Evolutionary conservation across 2,329 filamentous ascomycete genomes (phyloP), one percentile per base, ranked within the genome.

Genomic region (Penicillium fuscoglaucum): DNA sequence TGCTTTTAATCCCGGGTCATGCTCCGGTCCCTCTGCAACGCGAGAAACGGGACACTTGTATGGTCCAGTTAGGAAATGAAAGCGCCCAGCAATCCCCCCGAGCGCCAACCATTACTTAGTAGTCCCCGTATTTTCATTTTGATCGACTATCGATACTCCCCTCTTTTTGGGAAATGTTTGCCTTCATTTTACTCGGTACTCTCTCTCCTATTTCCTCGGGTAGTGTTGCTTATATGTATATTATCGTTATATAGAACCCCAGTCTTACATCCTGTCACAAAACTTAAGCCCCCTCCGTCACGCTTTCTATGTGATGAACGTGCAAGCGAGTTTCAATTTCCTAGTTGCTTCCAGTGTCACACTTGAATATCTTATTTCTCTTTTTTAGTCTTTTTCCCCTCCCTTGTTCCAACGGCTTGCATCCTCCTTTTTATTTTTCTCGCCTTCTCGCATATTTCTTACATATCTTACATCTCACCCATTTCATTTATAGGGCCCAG

Each of bases 21-120:
- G 46, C 61, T 52, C 28, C 19, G 6, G 49, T 51, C 28, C 24
- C 35, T 52, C 49, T 24, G 19, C 55, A 44, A 52, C 41, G 46
- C 24, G 31, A 45, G 39, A 44, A 46, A 46, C 21, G 29, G 13
- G 64, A 48, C 31, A 52, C 51, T 49, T 66, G 64, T 65, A 65
- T 68, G 66, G 66, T 60, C 61, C 40, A 39, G 51, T 52, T 39
- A 59, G 61, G 57, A 69, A 67, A 69, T 67, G 65, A 72, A 53
- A 72, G 67, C 70, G 69, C 70, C 63, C 55, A 64, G 61, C 58
- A 59, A 49, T 48, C 35, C 37, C 59, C 52, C 67, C 66, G 63
- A 67, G 67, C 68, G 66, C 59, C 61, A 68, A 66, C 61, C 66
- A 66, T 62, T 53, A 70, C n/a, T 26, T 29, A 17, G 29, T 24